Evolutionary conservation across 768 basidiomycete genomes (phyloP), one percentile per base, ranked within the genome.

Genomic region (Lyophyllum semitale): DNA sequence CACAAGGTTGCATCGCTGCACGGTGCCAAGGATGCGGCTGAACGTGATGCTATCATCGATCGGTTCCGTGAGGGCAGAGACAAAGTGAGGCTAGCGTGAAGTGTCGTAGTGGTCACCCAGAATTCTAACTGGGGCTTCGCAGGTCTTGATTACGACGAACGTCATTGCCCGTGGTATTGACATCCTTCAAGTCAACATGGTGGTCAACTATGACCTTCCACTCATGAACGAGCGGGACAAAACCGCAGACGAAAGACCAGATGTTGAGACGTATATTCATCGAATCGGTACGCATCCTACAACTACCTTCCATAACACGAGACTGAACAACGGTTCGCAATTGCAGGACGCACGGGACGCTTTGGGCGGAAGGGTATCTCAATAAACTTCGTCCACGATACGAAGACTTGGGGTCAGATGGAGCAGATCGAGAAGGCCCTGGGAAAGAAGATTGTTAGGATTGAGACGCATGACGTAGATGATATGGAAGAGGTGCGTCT

Each of bases 161-260:
- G 97, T 99, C 66, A 91, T 98, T 59, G 95, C 97, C 1, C 87
- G 97, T 17, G 97, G 97, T 40, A 98, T 99, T 75, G 97, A 99
- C 65, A 97, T 99, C 66, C 80, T 94, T 52, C 96, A 98, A 76
- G 97, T 99, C 64, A 99, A 98, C 79, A 95, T 99, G 95, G 96
- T 98, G n/a, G 94, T 99, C 71, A 98, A 98, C 74, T 99, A 98
- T 67, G 95, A 98, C 67, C 81, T 97, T 25, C 95, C 95, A 0
- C 75, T 94, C 43, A 84, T 91, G 82, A 88, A 84, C 61, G 89
- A 91, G 64, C 85, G 89, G 13, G 74, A 77, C 51, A 71, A 75
- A 59, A 63, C 68, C 7, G 71, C 68, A 22, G 88, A 90, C 58
- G 80, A 70, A 61, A 77, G 73, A 55, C 93, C 94, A 0, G 97